These are phyloP conservation scores for Colletotrichum liaoningense DNA, from an alignment of 2,329 filamentous ascomycete genomes.

Conservation along the genomic window DNA sequence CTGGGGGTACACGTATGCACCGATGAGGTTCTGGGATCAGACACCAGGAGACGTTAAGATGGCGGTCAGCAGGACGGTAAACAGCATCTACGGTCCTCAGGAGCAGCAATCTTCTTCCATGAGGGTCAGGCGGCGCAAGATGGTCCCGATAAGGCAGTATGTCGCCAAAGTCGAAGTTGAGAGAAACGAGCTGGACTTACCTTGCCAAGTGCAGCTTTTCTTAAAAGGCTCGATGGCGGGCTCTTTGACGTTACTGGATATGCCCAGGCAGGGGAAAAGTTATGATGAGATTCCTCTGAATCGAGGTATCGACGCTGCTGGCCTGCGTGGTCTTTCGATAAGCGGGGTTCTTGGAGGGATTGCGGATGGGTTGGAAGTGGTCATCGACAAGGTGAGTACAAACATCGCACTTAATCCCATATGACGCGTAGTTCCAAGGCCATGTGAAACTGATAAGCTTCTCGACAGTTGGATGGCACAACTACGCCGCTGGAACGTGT, in stretches of 20 bases:
- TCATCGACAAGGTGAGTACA: conserved; percentile 46
- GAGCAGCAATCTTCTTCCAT: conserved; percentile 9
- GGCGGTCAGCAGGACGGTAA: conserved; percentile 68
- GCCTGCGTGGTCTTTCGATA: background rate
- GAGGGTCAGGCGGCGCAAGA: background rate
- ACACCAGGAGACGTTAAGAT: conserved; percentile 68
- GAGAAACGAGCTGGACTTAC: conserved; percentile 49
- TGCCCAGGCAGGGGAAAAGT: conserved; percentile 48
- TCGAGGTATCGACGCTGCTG: conserved; percentile 24
- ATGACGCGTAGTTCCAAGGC: background rate
- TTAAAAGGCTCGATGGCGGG: conserved; percentile 44
- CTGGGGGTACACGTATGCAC: conserved; percentile 56
- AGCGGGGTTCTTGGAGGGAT: background rate
- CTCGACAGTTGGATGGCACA: conserved; percentile 46
- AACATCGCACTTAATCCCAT: background rate
- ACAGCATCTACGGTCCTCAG: conserved; percentile 57
- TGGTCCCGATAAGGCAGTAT: conserved; percentile 42
- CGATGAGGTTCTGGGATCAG: conserved; percentile 61
- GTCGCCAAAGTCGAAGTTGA: conserved; percentile 50
- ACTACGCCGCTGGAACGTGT: conserved; percentile 40
- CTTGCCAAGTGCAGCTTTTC: conserved; percentile 50
- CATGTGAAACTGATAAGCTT: background rate
- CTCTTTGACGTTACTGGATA: conserved; percentile 47
- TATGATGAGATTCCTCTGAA: conserved; percentile 48
- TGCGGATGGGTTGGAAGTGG: conserved; percentile 41